Percentiles rank a stretch among this genome's conserved stretches.
phyloP scores from a whole-genome alignment of 2,329 filamentous ascomycete genomes.

The Calonectria honghensis region DNA sequence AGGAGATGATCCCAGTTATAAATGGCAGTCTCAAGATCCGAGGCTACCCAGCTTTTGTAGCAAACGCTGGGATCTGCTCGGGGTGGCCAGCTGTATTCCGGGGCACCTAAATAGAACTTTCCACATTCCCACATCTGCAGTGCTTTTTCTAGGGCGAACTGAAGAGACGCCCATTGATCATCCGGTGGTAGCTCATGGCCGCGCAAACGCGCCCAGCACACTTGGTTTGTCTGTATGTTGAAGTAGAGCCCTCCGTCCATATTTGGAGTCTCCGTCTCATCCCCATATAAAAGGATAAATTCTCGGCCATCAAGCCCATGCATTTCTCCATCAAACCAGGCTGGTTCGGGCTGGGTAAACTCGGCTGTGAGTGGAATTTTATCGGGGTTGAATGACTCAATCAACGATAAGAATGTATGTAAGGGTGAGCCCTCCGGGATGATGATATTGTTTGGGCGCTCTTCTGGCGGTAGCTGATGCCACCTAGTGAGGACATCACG shows the following conservation, averaged over 20 bases:
- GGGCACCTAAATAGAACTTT: neutral
- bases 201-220: neutral
- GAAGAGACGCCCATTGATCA: neutral
- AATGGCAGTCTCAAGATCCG: neutral
- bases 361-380: neutral
- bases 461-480: neutral
- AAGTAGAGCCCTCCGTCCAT: neutral
- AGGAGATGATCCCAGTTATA: neutral
- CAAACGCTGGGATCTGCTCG: neutral
- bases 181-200: neutral
- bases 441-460: neutral
- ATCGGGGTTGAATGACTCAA: neutral
- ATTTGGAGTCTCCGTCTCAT: neutral
- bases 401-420: neutral
- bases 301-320: neutral
- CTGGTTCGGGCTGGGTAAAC: neutral
- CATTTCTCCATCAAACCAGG: neutral
- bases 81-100: neutral
- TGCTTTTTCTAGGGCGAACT: neutral
- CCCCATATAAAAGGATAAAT: slow-evolving; percentile 6
- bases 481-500: neutral
- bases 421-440: neutral
- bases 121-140: slow-evolving; percentile 13
- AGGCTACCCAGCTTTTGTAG: neutral
- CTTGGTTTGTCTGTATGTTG: neutral